These are phyloP conservation scores for Geotrichum australiense DNA, from an alignment of 1,139 yeast genomes.

Conservation along the genomic window DNA sequence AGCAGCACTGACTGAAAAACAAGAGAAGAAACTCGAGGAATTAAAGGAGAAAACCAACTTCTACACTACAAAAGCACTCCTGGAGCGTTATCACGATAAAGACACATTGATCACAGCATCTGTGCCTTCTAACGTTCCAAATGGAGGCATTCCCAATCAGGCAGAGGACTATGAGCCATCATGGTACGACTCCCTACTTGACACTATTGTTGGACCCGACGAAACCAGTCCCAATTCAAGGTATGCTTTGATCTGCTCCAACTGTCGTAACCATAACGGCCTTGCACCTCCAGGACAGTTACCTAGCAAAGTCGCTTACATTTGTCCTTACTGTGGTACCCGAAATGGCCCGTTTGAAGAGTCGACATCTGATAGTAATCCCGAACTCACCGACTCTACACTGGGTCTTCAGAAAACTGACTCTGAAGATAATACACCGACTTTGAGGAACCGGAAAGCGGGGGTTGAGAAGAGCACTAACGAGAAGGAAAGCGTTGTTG, in stretches of 20 bases:
- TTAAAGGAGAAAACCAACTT: conserved; percentile 74
- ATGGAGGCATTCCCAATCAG: conserved; percentile 1
- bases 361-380: too few relatives aligned
- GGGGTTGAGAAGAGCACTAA: not conserved
- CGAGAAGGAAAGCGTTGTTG: too few relatives aligned
- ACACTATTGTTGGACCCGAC: conserved; percentile 64
- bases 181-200: conserved; percentile 41
- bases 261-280: conserved; percentile 69
- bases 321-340: conserved; percentile 68
- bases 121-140: too few relatives aligned
- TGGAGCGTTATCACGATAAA: conserved; percentile 48
- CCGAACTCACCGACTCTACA: too few relatives aligned
- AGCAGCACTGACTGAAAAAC: conserved; percentile 43
- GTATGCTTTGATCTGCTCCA: conserved; percentile 64
- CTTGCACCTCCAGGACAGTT: conserved; percentile 67
- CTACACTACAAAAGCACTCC: conserved; percentile 64
- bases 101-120: too few relatives aligned
- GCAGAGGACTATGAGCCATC: conserved; percentile 20
- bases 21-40: conserved; percentile 58
- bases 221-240: conserved; percentile 56
- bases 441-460: too few relatives aligned
- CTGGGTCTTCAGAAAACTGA: too few relatives aligned
- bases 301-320: conserved; percentile 51
- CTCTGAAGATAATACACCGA: too few relatives aligned
- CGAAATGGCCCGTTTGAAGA: conserved; percentile 45